Conservation (phyloP, 2,329 filamentous ascomycete species). For the Xenosphaeropsis pyriputrescens region DNA sequence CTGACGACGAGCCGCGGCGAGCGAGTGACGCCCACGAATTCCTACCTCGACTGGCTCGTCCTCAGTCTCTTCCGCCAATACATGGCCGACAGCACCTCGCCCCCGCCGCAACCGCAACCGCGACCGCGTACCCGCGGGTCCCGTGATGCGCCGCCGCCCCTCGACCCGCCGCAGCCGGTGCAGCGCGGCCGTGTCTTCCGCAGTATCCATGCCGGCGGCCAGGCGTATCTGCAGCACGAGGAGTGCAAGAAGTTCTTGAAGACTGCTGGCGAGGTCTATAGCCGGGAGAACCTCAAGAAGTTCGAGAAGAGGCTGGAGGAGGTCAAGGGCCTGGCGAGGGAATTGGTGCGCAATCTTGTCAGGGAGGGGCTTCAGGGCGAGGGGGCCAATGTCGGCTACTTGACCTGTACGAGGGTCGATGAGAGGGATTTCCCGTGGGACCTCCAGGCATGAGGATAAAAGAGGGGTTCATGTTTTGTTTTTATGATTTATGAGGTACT, state of each 20-base stretch:
- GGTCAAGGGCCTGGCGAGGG: conserved; percentile 69
- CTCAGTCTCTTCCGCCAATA: conserved; percentile 83
- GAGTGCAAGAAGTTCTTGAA: conserved; percentile 88
- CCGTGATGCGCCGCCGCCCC: conserved; percentile 13
- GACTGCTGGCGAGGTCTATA: conserved; percentile 68
- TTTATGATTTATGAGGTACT: too few relatives aligned
- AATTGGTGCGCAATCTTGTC: conserved; percentile 76
- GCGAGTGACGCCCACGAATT: conserved; percentile 62
- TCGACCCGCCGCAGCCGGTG: conserved; percentile 13
- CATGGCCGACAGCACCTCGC: conserved; percentile 80
- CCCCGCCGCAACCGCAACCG: conserved; percentile 37
- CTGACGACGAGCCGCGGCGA: conserved; percentile 71
- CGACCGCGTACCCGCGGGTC: conserved; percentile 19
- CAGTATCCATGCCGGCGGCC: conserved; percentile 48
- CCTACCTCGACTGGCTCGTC: conserved; percentile 81
- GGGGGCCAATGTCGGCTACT: conserved; percentile 37
- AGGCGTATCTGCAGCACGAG: conserved; percentile 64
- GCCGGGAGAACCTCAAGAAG: conserved; percentile 66
- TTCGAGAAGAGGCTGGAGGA: conserved; percentile 85
- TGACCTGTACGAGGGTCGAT: conserved; percentile 50
- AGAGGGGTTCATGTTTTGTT: too few relatives aligned
- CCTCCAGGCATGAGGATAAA: too few relatives aligned
- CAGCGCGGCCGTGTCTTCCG: conserved; percentile 60
- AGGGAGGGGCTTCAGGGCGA: conserved; percentile 74
- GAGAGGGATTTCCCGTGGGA: conserved; percentile 48